Conservation (phyloP, 352 stramenopile genomes). For the Phytophthora pistaciae region DNA sequence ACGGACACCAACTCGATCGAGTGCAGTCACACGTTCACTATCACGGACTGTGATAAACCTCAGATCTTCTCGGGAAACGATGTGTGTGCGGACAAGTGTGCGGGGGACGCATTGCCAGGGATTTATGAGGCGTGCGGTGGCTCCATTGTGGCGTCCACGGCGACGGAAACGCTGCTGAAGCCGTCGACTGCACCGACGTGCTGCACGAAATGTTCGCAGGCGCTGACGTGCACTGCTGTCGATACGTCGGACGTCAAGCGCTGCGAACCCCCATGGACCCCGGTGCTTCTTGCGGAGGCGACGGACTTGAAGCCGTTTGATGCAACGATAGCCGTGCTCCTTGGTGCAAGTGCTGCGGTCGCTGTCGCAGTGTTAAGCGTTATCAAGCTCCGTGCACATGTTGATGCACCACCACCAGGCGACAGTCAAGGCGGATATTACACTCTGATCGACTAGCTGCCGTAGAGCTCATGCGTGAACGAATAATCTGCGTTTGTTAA, state of each 20-base stretch:
- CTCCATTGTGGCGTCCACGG: conserved; percentile 8
- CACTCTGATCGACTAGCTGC: neutral
- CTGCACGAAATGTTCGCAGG: conserved; percentile 15
- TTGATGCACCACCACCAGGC: neutral
- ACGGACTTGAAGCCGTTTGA: conserved; percentile 11
- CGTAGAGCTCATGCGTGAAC: neutral
- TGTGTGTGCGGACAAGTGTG: conserved; percentile 8
- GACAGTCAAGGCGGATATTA: neutral
- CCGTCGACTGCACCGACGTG: conserved; percentile 1
- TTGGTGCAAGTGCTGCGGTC: conserved; percentile 48
- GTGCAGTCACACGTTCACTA: conserved; percentile 20
- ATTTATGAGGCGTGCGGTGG: conserved; percentile 4
- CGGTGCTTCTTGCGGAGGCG: neutral
- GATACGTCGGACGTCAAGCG: conserved; percentile 9
- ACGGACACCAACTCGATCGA: conserved; percentile 10
- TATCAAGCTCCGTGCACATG: conserved; percentile 35
- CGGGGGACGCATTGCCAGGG: conserved; percentile 4
- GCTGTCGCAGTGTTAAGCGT: conserved; percentile 60
- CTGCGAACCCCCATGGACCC: neutral
- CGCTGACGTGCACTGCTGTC: conserved; percentile 3
- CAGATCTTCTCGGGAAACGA: neutral
- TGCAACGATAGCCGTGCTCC: conserved; percentile 21
- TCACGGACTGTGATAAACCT: conserved; percentile 10
- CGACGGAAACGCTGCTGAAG: conserved; percentile 9
- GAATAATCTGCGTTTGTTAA: neutral